Evolutionary conservation across 306 rosid genomes (phyloP).

Genomic region (Leucaena leucocephala): DNA sequence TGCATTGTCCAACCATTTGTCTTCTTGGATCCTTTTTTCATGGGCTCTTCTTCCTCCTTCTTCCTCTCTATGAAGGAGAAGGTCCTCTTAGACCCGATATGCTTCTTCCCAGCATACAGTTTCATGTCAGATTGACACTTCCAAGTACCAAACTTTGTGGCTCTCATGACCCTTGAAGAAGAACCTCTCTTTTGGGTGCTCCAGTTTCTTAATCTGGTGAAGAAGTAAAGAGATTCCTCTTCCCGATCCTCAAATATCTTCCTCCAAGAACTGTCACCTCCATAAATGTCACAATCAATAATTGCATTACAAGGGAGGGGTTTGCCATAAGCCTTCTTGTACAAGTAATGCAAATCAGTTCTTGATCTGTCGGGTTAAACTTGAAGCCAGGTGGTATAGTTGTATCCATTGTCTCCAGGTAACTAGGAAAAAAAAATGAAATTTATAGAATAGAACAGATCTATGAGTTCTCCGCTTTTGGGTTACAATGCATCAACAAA

Average conservation of each 20-base stretch:
- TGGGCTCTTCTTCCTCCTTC: background rate
- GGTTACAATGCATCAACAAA: background rate
- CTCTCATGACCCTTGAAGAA: slow-evolving; percentile 1
- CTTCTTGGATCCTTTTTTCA: background rate
- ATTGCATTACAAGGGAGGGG: slow-evolving; percentile 4
- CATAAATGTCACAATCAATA: slow-evolving; percentile 3
- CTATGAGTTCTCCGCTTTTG: background rate
- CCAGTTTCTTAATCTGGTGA: background rate
- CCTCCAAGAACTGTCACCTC: background rate
- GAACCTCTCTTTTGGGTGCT: background rate
- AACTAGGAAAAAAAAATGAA: background rate
- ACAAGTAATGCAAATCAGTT: background rate
- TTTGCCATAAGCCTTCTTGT: background rate
- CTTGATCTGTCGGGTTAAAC: slow-evolving; percentile 3
- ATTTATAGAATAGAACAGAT: background rate
- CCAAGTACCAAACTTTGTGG: slow-evolving; percentile 14
- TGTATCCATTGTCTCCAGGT: background rate
- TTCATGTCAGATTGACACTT: background rate
- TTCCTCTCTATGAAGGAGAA: background rate
- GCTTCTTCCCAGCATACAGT: background rate
- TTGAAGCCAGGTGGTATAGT: background rate
- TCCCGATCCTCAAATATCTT: slow-evolving; percentile 5
- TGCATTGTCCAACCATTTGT: background rate
- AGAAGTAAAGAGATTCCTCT: background rate
- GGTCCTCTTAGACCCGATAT: background rate